Conservation (phyloP, 2,329 filamentous ascomycete species). For the Helotiales sp. region DNA sequence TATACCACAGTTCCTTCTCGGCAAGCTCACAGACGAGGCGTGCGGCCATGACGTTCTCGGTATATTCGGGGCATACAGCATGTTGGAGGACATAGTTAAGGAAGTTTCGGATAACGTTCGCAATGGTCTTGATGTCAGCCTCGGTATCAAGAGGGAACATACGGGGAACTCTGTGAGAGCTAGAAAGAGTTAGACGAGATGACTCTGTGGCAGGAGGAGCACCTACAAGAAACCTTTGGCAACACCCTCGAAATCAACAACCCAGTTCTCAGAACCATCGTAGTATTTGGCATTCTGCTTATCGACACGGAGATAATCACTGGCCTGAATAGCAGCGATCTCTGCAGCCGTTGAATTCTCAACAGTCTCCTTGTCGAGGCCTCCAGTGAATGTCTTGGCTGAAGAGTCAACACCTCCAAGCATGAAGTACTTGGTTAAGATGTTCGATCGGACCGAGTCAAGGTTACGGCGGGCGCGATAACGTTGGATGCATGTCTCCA, state of each 20-base stretch:
- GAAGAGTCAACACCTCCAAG: conserved; percentile 78
- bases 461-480: conserved; percentile 80
- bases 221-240: conserved; percentile 78
- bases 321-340: conserved; percentile 67
- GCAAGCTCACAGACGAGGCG: conserved; percentile 69
- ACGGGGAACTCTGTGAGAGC: conserved; percentile 61
- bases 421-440: conserved; percentile 81
- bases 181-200: conserved; percentile 39
- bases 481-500: conserved; percentile 83
- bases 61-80: conserved; percentile 83
- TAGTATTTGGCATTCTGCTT: conserved; percentile 52
- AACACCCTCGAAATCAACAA: conserved; percentile 80
- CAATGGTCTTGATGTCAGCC: conserved; percentile 60
- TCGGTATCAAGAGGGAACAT: conserved; percentile 60
- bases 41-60: conserved; percentile 68
- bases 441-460: conserved; percentile 60
- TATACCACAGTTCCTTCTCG: conserved; percentile 67
- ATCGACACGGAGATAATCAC: conserved; percentile 58
- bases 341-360: conserved; percentile 66
- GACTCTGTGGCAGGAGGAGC: background rate
- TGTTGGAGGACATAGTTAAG: conserved; percentile 86
- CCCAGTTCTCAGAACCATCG: conserved; percentile 63
- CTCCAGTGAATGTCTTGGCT: conserved; percentile 62
- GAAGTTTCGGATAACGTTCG: conserved; percentile 80
- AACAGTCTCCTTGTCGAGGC: conserved; percentile 65